phyloP scores from a whole-genome alignment of 768 basidiomycete species.

The Pleurotus salmoneostramineus region DNA sequence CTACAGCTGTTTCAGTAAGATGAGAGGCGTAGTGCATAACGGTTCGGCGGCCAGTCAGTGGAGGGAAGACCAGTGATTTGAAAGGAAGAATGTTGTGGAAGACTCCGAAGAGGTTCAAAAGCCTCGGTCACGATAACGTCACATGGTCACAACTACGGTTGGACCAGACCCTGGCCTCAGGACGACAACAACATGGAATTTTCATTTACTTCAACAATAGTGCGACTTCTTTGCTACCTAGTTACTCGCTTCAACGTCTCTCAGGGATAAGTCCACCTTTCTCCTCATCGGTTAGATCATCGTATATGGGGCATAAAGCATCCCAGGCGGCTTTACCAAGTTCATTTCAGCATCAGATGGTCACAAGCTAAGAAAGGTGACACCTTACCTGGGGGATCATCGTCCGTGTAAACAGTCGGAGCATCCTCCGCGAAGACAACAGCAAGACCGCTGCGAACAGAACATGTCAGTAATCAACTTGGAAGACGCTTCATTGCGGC shows the following conservation, averaged over 20 bases:
- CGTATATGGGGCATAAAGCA: constrained; percentile 24
- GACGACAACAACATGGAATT: no score
- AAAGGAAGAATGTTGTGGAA: no score
- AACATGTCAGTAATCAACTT: neutral
- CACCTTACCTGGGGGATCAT: constrained; percentile 16
- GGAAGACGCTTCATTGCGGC: constrained; percentile 8
- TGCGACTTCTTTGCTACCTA: neutral
- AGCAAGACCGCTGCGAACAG: constrained; percentile 15
- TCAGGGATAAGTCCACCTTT: neutral
- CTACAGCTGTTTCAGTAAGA: no score
- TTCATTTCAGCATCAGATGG: neutral
- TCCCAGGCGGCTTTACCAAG: constrained; percentile 18
- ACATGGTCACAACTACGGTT: no score
- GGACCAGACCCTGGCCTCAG: no score
- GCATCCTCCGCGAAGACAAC: constrained; percentile 24
- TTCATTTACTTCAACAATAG: neutral
- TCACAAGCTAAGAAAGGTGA: neutral
- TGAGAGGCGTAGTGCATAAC: no score
- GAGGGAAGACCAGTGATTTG: no score
- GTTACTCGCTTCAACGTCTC: neutral
- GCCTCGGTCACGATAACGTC: no score
- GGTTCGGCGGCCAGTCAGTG: no score
- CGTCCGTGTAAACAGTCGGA: neutral
- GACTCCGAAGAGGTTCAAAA: no score
- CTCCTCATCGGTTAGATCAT: constrained; percentile 9